phyloP scores from a whole-genome alignment of 2,329 filamentous ascomycete species.

The Microsporum audouinii region DNA sequence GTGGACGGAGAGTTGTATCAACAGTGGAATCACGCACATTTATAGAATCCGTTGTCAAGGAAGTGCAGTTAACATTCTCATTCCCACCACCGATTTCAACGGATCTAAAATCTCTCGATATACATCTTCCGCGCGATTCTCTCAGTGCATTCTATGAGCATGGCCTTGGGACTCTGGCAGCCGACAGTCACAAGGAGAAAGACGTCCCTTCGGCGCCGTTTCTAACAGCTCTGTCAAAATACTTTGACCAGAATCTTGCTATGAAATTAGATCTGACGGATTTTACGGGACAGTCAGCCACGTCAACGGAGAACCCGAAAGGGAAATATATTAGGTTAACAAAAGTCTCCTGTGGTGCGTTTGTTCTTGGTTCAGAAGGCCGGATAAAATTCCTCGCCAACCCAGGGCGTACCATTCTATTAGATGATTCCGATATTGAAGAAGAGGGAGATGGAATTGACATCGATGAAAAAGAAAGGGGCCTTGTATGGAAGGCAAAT shows the following conservation, averaged over 20 bases:
- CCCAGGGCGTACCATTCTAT: slow-evolving; percentile 11
- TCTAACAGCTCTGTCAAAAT: slow-evolving; percentile 23
- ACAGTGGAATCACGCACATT: slow-evolving; percentile 9
- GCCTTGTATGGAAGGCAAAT: slow-evolving; percentile 22
- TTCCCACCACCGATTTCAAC: slow-evolving; percentile 28
- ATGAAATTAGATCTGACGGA: slow-evolving; percentile 27
- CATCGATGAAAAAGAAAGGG: slow-evolving; percentile 14
- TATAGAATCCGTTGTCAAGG: slow-evolving; percentile 26
- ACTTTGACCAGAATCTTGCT: slow-evolving; percentile 30
- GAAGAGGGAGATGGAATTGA: slow-evolving; percentile 13
- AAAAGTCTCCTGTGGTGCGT: slow-evolving; percentile 30
- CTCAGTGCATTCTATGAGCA: slow-evolving; percentile 18
- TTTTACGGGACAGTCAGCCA: neutral
- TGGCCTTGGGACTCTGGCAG: slow-evolving; percentile 6
- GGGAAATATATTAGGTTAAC: slow-evolving; percentile 23
- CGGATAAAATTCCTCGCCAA: slow-evolving; percentile 28
- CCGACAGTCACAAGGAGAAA: neutral
- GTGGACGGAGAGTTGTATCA: neutral
- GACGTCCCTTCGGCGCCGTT: slow-evolving; percentile 16
- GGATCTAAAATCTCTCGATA: slow-evolving; percentile 24
- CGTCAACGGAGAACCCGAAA: neutral
- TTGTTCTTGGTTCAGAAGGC: slow-evolving; percentile 30
- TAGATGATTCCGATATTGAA: slow-evolving; percentile 14
- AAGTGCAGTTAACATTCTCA: slow-evolving; percentile 30
- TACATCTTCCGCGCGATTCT: slow-evolving; percentile 25